These are phyloP conservation scores for Cunninghamia lanceolata DNA, from an alignment of 75 land plant species.

Conservation along the genomic window DNA sequence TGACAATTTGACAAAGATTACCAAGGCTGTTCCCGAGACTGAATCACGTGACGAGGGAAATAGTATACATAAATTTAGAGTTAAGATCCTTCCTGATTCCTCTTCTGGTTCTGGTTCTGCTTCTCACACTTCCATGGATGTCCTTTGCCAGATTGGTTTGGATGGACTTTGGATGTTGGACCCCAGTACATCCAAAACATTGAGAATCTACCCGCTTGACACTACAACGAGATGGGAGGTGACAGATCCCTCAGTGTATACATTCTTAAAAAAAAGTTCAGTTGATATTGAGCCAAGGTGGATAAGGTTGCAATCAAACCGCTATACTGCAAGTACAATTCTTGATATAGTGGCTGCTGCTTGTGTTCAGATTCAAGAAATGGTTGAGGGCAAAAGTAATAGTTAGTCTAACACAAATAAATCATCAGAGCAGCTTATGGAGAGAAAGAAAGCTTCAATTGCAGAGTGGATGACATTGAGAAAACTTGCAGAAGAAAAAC, in stretches of 20 bases:
- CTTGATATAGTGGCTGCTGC: slow-evolving; percentile 94
- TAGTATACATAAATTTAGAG: slow-evolving; percentile 90
- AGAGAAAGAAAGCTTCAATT: slow-evolving; percentile 68
- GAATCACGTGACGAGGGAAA: slow-evolving; percentile 51
- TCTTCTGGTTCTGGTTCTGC: slow-evolving; percentile 42
- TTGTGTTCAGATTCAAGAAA: slow-evolving; percentile 91
- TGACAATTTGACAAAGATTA: slow-evolving; percentile 46
- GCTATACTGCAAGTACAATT: slow-evolving; percentile 79
- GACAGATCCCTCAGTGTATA: slow-evolving; percentile 64
- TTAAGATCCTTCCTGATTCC: slow-evolving; percentile 72
- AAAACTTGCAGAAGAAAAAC: slow-evolving; percentile 78
- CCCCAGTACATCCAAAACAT: slow-evolving; percentile 34
- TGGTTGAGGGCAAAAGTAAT: slow-evolving; percentile 65
- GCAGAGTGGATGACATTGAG: slow-evolving; percentile 76
- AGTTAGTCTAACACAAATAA: slow-evolving; percentile 29
- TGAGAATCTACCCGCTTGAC: slow-evolving; percentile 46
- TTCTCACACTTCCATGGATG: slow-evolving; percentile 59
- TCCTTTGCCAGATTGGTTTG: slow-evolving; percentile 71
- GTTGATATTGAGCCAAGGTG: slow-evolving; percentile 86
- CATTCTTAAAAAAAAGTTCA: slow-evolving; percentile 92
- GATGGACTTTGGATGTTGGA: slow-evolving; percentile 50
- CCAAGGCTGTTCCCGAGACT: slow-evolving; percentile 74
- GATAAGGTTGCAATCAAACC: slow-evolving; percentile 82
- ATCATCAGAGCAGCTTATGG: slow-evolving; percentile 42
- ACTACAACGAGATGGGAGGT: slow-evolving; percentile 85